These are phyloP conservation scores for Leishmania lainsoni DNA, from an alignment of 208 protist species.

Conservation along the genomic window DNA sequence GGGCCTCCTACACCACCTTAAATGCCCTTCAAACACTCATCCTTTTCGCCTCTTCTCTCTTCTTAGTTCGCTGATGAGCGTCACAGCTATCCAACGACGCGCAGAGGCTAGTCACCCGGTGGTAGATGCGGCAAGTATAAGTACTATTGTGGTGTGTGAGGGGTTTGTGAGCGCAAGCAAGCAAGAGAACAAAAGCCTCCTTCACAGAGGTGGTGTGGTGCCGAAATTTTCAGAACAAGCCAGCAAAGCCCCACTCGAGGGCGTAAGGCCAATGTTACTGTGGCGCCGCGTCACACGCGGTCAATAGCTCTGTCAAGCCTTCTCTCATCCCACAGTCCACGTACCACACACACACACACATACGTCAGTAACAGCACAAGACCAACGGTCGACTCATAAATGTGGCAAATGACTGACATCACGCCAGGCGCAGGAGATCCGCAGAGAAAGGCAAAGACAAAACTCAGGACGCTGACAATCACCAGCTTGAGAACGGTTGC, in stretches of 20 bases:
- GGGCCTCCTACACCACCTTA: not conserved
- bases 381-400: not conserved
- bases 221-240: not conserved
- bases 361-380: conserved; percentile 1
- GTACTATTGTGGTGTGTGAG: not conserved
- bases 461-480: conserved; percentile 6
- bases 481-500: conserved; percentile 15
- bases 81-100: not conserved
- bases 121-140: not conserved
- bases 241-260: not conserved
- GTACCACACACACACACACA: conserved; percentile 3
- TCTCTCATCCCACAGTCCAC: conserved; percentile 30
- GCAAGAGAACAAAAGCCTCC: no score
- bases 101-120: not conserved
- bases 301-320: conserved; percentile 14
- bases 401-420: not conserved
- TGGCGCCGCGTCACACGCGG: not conserved
- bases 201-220: not conserved
- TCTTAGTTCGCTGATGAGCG: not conserved
- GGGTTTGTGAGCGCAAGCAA: not conserved
- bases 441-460: conserved; percentile 1
- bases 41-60: not conserved
- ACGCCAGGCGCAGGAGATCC: not conserved
- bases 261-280: not conserved
- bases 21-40: not conserved